These are phyloP conservation scores for Podosphaera fusca DNA, from an alignment of 2,329 filamentous ascomycete species.

Conservation along the genomic window DNA sequence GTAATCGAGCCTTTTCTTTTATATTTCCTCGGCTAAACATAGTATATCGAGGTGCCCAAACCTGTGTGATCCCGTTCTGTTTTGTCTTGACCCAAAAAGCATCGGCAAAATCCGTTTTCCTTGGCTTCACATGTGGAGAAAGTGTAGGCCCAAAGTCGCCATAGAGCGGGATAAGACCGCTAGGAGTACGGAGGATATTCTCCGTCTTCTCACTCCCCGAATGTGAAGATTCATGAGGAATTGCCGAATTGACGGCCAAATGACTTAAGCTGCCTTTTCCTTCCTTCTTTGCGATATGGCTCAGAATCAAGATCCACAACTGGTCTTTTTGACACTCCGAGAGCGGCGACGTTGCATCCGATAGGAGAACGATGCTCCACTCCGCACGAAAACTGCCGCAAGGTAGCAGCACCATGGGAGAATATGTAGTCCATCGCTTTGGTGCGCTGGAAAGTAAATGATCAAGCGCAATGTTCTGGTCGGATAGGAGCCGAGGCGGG, in stretches of 20 bases:
- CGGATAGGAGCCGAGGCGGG: constrained; percentile 5
- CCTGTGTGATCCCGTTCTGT: constrained; percentile 62
- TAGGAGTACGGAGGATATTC: constrained; percentile 55
- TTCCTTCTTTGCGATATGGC: constrained; percentile 20
- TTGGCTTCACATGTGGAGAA: constrained; percentile 2
- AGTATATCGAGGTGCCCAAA: constrained; percentile 72
- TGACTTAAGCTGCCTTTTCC: constrained; percentile 25
- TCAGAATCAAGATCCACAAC: constrained; percentile 29
- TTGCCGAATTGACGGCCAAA: constrained; percentile 37
- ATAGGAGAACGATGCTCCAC: constrained; percentile 8
- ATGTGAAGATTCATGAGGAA: constrained; percentile 21
- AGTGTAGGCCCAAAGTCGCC: constrained; percentile 46
- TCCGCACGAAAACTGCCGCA: constrained; percentile 30
- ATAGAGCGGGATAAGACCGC: constrained; percentile 42
- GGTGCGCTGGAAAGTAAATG: constrained; percentile 17
- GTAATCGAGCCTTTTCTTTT: constrained; percentile 60
- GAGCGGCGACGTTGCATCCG: not conserved
- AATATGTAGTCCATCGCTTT: constrained; percentile 35
- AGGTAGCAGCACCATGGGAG: constrained; percentile 36
- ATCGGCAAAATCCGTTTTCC: constrained; percentile 29
- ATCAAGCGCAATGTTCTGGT: constrained; percentile 5
- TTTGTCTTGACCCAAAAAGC: constrained; percentile 61
- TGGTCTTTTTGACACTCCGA: not conserved
- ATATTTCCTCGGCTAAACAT: constrained; percentile 92
- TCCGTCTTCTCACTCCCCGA: constrained; percentile 17